Conservation (phyloP, 2,329 filamentous ascomycete genomes). For the Alternaria postmessia region DNA sequence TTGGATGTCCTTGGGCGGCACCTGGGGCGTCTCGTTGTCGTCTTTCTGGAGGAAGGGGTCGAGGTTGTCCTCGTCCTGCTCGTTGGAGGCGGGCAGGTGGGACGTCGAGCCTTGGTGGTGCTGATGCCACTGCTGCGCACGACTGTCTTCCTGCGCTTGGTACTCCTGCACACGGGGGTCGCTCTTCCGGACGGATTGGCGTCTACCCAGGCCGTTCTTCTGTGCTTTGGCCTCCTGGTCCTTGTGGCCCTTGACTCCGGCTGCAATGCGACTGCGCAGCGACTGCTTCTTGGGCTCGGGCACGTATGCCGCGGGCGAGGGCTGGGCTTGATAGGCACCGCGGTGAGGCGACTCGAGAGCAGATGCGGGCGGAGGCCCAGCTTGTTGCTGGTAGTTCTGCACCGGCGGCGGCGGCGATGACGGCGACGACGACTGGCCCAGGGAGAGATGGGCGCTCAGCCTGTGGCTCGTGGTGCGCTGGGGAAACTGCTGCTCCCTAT, state of each 20-base stretch:
- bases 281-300: slow-evolving; percentile 45
- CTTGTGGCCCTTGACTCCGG: slow-evolving; percentile 41
- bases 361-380: slow-evolving; percentile 30
- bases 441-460: slow-evolving; percentile 38
- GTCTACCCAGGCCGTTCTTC: slow-evolving; percentile 45
- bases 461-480: slow-evolving; percentile 44
- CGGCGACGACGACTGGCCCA: slow-evolving; percentile 28
- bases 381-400: slow-evolving; percentile 40
- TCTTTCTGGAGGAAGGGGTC: slow-evolving; percentile 51
- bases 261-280: slow-evolving; percentile 45
- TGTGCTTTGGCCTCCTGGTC: slow-evolving; percentile 43
- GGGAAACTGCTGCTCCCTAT: slow-evolving; percentile 37
- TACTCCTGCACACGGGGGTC: slow-evolving; percentile 41
- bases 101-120: slow-evolving; percentile 42
- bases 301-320: slow-evolving; percentile 15
- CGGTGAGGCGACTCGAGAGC: slow-evolving; percentile 36
- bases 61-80: slow-evolving; percentile 50
- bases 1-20: slow-evolving; percentile 48
- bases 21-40: slow-evolving; percentile 38
- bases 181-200: slow-evolving; percentile 48
- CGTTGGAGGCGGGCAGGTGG: slow-evolving; percentile 46
- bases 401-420: slow-evolving; percentile 25
- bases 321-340: slow-evolving; percentile 35
- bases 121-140: slow-evolving; percentile 39
- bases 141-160: slow-evolving; percentile 35